Percentiles rank a stretch among this genome's conserved stretches.
These are phyloP conservation scores for Quercus mongolica DNA, from an alignment of 306 rosid genomes.

Conservation along the genomic window DNA sequence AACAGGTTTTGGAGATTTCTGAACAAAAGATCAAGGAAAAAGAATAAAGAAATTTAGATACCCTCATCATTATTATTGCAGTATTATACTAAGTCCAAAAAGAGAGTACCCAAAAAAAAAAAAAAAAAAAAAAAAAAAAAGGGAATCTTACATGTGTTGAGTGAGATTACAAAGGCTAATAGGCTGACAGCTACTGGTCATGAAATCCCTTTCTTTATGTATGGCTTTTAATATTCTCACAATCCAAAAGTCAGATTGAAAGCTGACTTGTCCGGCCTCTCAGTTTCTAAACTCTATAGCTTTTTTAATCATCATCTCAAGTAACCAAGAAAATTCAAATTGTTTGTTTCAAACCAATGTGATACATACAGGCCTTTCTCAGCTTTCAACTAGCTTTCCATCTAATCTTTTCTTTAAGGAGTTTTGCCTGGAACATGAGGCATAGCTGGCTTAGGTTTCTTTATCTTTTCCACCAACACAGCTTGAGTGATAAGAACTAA, in stretches of 20 bases:
- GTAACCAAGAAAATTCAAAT: constrained; percentile 1
- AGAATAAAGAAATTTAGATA: neutral
- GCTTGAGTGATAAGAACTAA: constrained; percentile 83
- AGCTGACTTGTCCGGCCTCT: neutral
- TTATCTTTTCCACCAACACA: constrained; percentile 67
- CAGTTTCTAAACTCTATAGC: neutral
- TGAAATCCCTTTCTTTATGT: neutral
- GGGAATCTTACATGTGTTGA: neutral
- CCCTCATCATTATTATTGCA: neutral
- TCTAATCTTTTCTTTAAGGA: constrained; percentile 29
- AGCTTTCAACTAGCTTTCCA: constrained; percentile 1
- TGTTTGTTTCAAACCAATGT: neutral
- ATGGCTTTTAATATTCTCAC: neutral
- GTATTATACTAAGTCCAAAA: neutral
- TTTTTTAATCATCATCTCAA: neutral
- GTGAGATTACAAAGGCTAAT: neutral
- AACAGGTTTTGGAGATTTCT: neutral
- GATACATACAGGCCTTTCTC: neutral
- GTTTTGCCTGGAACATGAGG: constrained; percentile 80
- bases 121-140: neutral
- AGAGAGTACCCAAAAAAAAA: neutral
- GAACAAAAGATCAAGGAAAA: neutral
- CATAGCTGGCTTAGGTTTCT: constrained; percentile 50
- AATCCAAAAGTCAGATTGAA: neutral
- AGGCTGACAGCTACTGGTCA: neutral